These are phyloP conservation scores for Suillus plorans DNA, from an alignment of 768 basidiomycete species.

Conservation along the genomic window DNA sequence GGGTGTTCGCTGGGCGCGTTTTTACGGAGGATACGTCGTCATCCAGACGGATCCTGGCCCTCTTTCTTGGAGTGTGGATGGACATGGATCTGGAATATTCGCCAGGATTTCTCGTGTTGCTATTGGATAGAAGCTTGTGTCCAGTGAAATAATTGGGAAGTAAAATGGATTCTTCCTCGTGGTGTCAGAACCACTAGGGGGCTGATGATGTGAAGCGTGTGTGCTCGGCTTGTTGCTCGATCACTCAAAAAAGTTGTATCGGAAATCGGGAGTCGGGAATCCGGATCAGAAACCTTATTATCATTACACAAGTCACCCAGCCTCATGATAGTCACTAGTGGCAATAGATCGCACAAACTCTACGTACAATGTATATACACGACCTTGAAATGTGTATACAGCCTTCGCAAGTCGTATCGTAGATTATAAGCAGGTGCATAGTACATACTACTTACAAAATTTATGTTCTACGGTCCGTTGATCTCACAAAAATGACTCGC, in stretches of 20 bases:
- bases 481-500: neutral
- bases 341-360: neutral
- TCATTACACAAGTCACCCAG: neutral
- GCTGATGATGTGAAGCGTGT: neutral
- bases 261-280: slow-evolving; percentile 2
- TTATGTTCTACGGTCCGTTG: neutral
- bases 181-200: neutral
- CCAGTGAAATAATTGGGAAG: neutral
- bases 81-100: slow-evolving; percentile 16
- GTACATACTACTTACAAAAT: neutral
- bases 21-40: slow-evolving; percentile 19
- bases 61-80: slow-evolving; percentile 25
- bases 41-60: slow-evolving; percentile 21
- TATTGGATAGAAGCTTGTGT: neutral
- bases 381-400: neutral
- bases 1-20: slow-evolving; percentile 14
- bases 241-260: neutral
- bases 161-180: neutral
- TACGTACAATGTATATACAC: neutral
- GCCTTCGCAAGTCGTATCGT: neutral
- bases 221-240: too few relatives aligned
- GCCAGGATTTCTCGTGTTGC: neutral
- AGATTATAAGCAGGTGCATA: neutral
- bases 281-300: slow-evolving; percentile 2
- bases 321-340: neutral